A percentile compares a stretch with the other conserved stretches of the same genome.
phyloP scores from a whole-genome alignment of 2,329 filamentous ascomycete genomes.

The Colletotrichum tamarilloi region DNA sequence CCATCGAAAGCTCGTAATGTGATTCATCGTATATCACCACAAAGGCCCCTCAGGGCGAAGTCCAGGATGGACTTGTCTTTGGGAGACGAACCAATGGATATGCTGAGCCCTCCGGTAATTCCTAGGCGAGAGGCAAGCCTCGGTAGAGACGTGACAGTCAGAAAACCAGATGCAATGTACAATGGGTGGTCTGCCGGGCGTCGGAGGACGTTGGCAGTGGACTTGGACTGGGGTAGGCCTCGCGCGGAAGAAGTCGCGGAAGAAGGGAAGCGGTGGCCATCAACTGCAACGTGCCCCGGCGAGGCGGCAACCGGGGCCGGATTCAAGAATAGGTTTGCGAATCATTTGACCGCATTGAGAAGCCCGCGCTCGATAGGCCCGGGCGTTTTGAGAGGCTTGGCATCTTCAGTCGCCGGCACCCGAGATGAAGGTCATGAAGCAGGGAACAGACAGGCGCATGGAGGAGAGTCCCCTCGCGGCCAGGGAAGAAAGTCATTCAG shows the following conservation, averaged over 20 bases:
- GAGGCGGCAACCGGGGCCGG: neutral
- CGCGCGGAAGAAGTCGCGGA: neutral
- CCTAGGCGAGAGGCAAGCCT: constrained; percentile 32
- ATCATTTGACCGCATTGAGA: constrained; percentile 1
- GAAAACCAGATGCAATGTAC: constrained; percentile 5
- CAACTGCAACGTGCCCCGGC: constrained; percentile 29
- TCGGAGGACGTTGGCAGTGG: constrained; percentile 7
- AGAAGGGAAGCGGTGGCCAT: constrained; percentile 5
- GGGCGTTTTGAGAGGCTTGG: constrained; percentile 12
- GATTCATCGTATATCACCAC: constrained; percentile 47
- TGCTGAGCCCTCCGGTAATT: constrained; percentile 9
- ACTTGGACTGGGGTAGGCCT: neutral
- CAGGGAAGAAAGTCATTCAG: constrained; percentile 4
- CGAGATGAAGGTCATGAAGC: neutral
- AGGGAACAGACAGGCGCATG: neutral
- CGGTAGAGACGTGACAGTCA: constrained; percentile 7
- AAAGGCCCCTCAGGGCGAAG: constrained; percentile 7
- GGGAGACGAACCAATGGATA: neutral
- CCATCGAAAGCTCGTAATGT: constrained; percentile 54
- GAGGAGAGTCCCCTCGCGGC: constrained; percentile 3
- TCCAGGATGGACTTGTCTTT: neutral
- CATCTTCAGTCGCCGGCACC: neutral
- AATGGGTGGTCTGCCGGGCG: constrained; percentile 2
- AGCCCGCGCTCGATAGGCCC: constrained; percentile 27
- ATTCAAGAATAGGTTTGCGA: neutral